phyloP scores from a whole-genome alignment of 345 rosid species.

The Alliaria petiolata region DNA sequence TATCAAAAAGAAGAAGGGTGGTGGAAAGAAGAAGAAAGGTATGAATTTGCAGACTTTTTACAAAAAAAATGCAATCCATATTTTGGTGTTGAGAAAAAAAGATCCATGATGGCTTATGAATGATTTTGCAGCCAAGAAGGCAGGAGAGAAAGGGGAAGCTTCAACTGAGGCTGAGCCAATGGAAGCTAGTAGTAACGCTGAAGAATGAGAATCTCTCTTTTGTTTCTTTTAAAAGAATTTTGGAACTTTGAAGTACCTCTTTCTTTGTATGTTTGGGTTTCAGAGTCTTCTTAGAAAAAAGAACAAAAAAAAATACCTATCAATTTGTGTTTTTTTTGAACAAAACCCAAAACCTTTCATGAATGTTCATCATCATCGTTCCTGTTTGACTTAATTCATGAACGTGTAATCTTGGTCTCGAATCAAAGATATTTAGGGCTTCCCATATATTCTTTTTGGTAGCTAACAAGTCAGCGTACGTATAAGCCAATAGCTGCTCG shows the following conservation, averaged over 20 bases:
- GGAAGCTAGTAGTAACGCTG: constrained; percentile 52
- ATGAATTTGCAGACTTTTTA: neutral
- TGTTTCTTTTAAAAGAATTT: constrained; percentile 38
- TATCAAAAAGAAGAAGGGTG: constrained; percentile 88
- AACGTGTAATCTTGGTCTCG: neutral
- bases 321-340: constrained; percentile 41
- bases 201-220: constrained; percentile 37
- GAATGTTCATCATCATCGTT: constrained; percentile 55
- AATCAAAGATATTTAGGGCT: neutral
- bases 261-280: constrained; percentile 33
- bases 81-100: neutral
- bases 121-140: constrained; percentile 63
- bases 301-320: neutral
- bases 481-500: neutral
- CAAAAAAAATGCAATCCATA: neutral
- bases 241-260: constrained; percentile 34
- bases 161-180: constrained; percentile 59
- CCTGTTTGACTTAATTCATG: neutral
- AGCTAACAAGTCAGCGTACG: neutral
- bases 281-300: neutral
- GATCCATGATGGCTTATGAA: neutral
- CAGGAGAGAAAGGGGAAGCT: constrained; percentile 57
- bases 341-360: constrained; percentile 50
- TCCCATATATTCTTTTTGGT: too few relatives aligned
- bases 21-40: constrained; percentile 99